These are phyloP conservation scores for Colletotrichum lentis DNA, from an alignment of 2,329 filamentous ascomycete species.

Conservation along the genomic window DNA sequence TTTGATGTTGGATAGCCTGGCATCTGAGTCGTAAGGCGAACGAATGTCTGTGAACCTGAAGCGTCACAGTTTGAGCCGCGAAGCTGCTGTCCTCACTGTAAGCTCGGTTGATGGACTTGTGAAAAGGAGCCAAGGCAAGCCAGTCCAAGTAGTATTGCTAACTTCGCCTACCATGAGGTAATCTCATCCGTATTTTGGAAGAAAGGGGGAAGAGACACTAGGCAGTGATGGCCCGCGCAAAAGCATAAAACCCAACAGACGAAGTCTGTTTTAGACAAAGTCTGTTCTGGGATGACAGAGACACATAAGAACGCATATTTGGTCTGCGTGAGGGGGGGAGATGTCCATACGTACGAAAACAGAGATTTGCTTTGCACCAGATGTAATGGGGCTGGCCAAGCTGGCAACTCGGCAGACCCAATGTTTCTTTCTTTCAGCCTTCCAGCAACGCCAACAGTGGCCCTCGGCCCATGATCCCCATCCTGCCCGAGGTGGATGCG, in stretches of 20 bases:
- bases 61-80: background rate
- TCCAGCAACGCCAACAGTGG: slow-evolving; percentile 21
- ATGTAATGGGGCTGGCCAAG: slow-evolving; percentile 2
- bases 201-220: background rate
- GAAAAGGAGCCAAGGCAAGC: slow-evolving; percentile 2
- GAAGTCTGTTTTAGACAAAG: no score
- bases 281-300: slow-evolving; percentile 9
- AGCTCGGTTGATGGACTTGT: background rate
- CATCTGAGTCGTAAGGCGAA: slow-evolving; percentile 1
- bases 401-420: slow-evolving; percentile 11
- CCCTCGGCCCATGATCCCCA: slow-evolving; percentile 19
- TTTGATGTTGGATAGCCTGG: slow-evolving; percentile 2
- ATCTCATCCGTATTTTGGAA: slow-evolving; percentile 12
- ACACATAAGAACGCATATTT: slow-evolving; percentile 11
- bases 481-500: slow-evolving; percentile 21
- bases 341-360: no score
- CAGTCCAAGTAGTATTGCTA: slow-evolving; percentile 11
- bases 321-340: background rate
- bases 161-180: slow-evolving; percentile 28
- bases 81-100: background rate
- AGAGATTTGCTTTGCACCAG: background rate
- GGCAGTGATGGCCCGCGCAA: background rate
- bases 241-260: slow-evolving; percentile 6
- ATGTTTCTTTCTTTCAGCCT: slow-evolving; percentile 27
- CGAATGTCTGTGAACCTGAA: slow-evolving; percentile 27